Conservation (phyloP, 768 basidiomycete species). For the Lentinula sp. region DNA sequence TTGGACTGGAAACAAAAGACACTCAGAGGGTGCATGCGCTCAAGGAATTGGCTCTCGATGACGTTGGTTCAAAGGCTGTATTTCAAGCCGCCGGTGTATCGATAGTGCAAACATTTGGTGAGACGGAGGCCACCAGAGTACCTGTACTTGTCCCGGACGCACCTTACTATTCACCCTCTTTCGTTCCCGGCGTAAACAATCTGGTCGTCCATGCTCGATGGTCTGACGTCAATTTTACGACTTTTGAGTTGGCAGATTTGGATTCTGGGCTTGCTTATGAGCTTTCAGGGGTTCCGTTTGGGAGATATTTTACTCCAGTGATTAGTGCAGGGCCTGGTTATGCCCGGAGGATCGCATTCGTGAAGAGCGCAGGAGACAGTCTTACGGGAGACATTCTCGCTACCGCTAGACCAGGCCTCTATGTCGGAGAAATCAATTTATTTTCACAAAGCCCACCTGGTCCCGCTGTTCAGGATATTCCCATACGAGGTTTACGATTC, state of each 20-base stretch:
- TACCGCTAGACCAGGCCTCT: constrained; percentile 57
- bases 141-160: constrained; percentile 41
- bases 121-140: constrained; percentile 25
- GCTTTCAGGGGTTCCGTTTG: constrained; percentile 51
- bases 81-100: constrained; percentile 65
- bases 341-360: constrained; percentile 49
- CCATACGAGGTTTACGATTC: constrained; percentile 39
- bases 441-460: constrained; percentile 23
- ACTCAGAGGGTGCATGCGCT: constrained; percentile 58
- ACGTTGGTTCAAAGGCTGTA: constrained; percentile 43
- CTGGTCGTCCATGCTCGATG: constrained; percentile 61
- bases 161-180: constrained; percentile 65
- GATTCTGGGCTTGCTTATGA: constrained; percentile 36
- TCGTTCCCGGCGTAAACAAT: constrained; percentile 43
- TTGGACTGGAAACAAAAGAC: constrained; percentile 44
- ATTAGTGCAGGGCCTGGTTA: constrained; percentile 39
- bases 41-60: constrained; percentile 52
- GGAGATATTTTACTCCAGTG: constrained; percentile 58
- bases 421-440: constrained; percentile 52
- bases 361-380: constrained; percentile 53
- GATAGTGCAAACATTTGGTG: constrained; percentile 35
- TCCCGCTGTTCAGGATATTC: constrained; percentile 21
- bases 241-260: constrained; percentile 60
- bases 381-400: constrained; percentile 62
- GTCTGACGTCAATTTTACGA: constrained; percentile 58